phyloP scores from a whole-genome alignment of 345 rosid genomes.

The Conringia planisiliqua region DNA sequence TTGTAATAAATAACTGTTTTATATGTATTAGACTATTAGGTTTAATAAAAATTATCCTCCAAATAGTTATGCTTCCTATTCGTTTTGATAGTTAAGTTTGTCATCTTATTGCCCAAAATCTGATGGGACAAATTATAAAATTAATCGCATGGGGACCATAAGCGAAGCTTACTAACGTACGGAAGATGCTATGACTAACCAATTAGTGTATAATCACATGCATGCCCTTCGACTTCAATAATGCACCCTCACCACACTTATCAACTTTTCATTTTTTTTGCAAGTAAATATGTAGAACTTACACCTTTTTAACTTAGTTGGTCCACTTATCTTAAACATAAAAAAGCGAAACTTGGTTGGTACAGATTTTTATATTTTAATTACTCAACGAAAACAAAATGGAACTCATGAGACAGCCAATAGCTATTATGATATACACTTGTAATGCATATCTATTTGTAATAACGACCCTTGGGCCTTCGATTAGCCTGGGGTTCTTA shows the following conservation, averaged over 20 bases:
- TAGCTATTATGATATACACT: slow-evolving; percentile 19
- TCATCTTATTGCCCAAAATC: slow-evolving; percentile 24
- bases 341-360: slow-evolving; percentile 14
- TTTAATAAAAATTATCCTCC: background rate
- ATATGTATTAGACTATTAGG: background rate
- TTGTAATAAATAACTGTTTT: slow-evolving; percentile 8
- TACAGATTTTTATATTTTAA: background rate
- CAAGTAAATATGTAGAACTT: slow-evolving; percentile 6
- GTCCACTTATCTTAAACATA: slow-evolving; percentile 18
- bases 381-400: background rate
- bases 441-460: background rate
- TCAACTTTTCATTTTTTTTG: slow-evolving; percentile 3
- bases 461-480: background rate
- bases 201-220: slow-evolving; percentile 37
- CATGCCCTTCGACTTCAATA: slow-evolving; percentile 23
- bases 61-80: background rate
- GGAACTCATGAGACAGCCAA: slow-evolving; percentile 23
- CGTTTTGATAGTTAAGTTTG: slow-evolving; percentile 16
- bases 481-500: slow-evolving; percentile 13
- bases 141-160: slow-evolving; percentile 20
- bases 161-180: slow-evolving; percentile 27
- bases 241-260: slow-evolving; percentile 22
- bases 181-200: slow-evolving; percentile 40
- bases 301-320: slow-evolving; percentile 20
- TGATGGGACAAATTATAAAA: background rate